These are phyloP conservation scores for Fistulifera pelliculosa DNA, from an alignment of 108 stramenopile genomes.

Conservation along the genomic window DNA sequence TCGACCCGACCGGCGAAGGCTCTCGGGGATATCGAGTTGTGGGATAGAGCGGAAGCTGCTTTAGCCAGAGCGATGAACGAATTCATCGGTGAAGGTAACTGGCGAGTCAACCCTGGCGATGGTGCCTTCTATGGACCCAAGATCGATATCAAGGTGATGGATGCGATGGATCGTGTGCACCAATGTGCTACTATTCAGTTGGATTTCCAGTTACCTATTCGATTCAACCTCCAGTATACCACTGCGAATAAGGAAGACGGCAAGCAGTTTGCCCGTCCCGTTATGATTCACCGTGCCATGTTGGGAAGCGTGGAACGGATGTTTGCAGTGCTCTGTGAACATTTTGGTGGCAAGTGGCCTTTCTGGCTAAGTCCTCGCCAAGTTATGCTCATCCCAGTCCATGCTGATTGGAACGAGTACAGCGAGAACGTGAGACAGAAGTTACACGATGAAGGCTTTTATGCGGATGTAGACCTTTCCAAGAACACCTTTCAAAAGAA, in stretches of 20 bases:
- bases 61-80: slow-evolving; percentile 88
- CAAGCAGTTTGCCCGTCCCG: slow-evolving; percentile 84
- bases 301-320: slow-evolving; percentile 98
- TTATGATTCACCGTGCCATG: slow-evolving; percentile 99
- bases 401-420: slow-evolving; percentile 76
- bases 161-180: slow-evolving; percentile 98
- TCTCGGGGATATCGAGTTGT: slow-evolving; percentile 89
- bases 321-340: slow-evolving; percentile 99
- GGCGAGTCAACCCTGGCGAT: slow-evolving; percentile 96
- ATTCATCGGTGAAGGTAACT: slow-evolving; percentile 91
- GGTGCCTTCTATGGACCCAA: slow-evolving; percentile 99
- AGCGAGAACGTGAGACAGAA: slow-evolving; percentile 70
- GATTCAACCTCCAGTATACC: slow-evolving; percentile 92
- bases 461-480: slow-evolving; percentile 88
- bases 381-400: slow-evolving; percentile 94
- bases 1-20: slow-evolving; percentile 98
- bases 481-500: slow-evolving; percentile 97
- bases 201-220: slow-evolving; percentile 99
- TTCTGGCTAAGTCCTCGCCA: slow-evolving; percentile 99
- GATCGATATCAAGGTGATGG: slow-evolving; percentile 99
- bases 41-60: slow-evolving; percentile 90
- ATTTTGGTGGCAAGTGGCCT: slow-evolving; percentile 99
- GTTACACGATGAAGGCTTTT: slow-evolving; percentile 88
- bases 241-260: slow-evolving; percentile 79
- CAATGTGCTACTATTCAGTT: slow-evolving; percentile 99